A percentile compares a stretch with the other conserved stretches of the same genome.
Conservation (phyloP, 169 alveolate genomes). For the Cryptosporidium baileyi region DNA sequence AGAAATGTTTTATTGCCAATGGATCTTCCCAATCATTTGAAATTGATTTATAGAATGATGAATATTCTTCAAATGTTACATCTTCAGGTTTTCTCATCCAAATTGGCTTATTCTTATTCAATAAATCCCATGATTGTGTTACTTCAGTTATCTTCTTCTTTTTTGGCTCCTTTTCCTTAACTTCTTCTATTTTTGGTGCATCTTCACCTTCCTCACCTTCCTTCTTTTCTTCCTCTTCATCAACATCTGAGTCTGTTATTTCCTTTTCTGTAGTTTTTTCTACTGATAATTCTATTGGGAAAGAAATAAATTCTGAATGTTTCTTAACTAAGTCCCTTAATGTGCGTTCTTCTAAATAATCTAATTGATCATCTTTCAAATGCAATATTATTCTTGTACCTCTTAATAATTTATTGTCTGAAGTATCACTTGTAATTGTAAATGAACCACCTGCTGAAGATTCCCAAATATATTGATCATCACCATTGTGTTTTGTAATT, state of each 20-base stretch:
- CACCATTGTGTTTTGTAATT: slow-evolving; percentile 94
- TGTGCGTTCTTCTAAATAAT: slow-evolving; percentile 96
- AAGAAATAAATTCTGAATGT: slow-evolving; percentile 99
- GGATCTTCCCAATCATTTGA: slow-evolving; percentile 99
- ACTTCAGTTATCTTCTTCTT: slow-evolving; percentile 97
- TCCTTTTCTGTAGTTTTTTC: slow-evolving; percentile 98
- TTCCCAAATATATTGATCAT: slow-evolving; percentile 98
- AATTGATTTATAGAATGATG: slow-evolving; percentile 96
- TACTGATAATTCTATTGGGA: slow-evolving; percentile 96
- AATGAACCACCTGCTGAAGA: slow-evolving; percentile 98
- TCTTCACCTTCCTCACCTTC: slow-evolving; percentile 80
- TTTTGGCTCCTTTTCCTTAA: slow-evolving; percentile 90
- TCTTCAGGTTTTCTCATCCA: slow-evolving; percentile 99
- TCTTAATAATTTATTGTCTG: slow-evolving; percentile 87
- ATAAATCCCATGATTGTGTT: slow-evolving; percentile 95
- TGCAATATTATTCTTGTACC: slow-evolving; percentile 96
- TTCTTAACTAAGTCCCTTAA: slow-evolving; percentile 98
- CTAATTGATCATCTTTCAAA: slow-evolving; percentile 96
- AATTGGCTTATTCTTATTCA: slow-evolving; percentile 97
- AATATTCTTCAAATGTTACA: slow-evolving; percentile 98
- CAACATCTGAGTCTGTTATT: slow-evolving; percentile 97
- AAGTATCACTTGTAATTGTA: slow-evolving; percentile 93
- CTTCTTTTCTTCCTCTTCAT: slow-evolving; percentile 84
- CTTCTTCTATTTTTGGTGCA: slow-evolving; percentile 80
- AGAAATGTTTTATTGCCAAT: slow-evolving; percentile 96